phyloP scores from a whole-genome alignment of 768 basidiomycete species.

The Mrakia hoshinonis region DNA sequence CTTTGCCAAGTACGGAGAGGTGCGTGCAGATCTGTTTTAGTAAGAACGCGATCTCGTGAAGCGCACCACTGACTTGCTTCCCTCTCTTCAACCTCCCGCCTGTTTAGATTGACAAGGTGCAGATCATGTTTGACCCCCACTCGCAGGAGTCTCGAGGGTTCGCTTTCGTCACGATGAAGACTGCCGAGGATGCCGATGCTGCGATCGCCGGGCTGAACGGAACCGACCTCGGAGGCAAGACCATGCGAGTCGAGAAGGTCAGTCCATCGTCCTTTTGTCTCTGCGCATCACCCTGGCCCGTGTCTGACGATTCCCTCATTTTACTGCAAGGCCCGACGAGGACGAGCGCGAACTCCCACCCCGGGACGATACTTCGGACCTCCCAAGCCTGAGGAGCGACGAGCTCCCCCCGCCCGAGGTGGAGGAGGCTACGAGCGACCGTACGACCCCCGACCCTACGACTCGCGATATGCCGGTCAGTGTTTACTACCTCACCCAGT shows the following conservation, averaged over 20 bases:
- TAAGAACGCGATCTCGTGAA: not conserved
- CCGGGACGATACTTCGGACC: slow-evolving; percentile 92
- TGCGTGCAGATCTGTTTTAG: slow-evolving; percentile 41
- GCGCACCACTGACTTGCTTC: not conserved
- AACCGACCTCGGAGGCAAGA: slow-evolving; percentile 79
- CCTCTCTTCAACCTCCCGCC: no score
- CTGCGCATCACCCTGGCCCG: no score
- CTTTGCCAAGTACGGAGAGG: slow-evolving; percentile 80
- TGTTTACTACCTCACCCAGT: not conserved
- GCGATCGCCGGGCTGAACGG: slow-evolving; percentile 74
- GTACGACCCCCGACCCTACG: slow-evolving; percentile 35
- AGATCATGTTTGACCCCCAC: slow-evolving; percentile 61
- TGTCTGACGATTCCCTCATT: not conserved
- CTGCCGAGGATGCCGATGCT: slow-evolving; percentile 78
- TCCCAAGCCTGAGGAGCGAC: slow-evolving; percentile 54
- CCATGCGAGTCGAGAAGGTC: slow-evolving; percentile 81
- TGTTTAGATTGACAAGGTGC: slow-evolving; percentile 54
- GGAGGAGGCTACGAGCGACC: slow-evolving; percentile 28
- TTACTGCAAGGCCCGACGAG: slow-evolving; percentile 38
- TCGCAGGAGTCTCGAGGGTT: slow-evolving; percentile 66
- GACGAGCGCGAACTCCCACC: slow-evolving; percentile 51
- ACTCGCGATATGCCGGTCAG: slow-evolving; percentile 33
- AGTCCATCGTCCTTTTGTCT: no score
- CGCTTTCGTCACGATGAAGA: slow-evolving; percentile 84
- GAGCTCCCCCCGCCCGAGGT: slow-evolving; percentile 29